These are phyloP conservation scores for Cladophialophora immunda DNA, from an alignment of 2,329 filamentous ascomycete genomes.

Conservation along the genomic window DNA sequence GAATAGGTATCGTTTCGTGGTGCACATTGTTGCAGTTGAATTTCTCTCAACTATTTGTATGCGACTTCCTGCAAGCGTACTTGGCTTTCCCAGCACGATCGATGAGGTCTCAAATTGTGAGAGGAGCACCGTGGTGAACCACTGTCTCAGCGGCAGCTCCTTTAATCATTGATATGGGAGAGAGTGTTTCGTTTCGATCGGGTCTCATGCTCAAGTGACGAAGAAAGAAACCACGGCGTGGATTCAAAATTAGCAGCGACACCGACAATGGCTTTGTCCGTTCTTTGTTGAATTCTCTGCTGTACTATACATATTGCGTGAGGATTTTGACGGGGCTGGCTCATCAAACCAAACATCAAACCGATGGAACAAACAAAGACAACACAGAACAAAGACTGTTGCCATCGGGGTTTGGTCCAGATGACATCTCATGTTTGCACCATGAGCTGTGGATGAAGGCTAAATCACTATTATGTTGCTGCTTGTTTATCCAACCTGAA, in stretches of 20 bases:
- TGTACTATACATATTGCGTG: neutral
- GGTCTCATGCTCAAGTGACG: neutral
- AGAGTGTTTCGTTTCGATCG: neutral
- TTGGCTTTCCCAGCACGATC: neutral
- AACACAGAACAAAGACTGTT: neutral
- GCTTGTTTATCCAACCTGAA: too few relatives aligned
- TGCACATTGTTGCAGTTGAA: slow-evolving; percentile 34
- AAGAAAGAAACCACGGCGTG: neutral
- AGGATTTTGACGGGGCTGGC: neutral
- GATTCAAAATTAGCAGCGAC: slow-evolving; percentile 12
- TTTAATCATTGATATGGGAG: neutral
- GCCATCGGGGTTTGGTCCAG: neutral
- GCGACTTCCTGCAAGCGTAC: neutral
- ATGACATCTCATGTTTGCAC: neutral
- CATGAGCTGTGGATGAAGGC: neutral
- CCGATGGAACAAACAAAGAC: neutral
- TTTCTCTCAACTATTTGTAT: neutral
- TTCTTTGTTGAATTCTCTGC: neutral
- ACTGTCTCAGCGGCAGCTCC: neutral
- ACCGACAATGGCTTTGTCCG: slow-evolving; percentile 1
- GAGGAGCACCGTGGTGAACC: neutral
- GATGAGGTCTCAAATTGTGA: neutral
- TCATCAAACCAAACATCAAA: neutral
- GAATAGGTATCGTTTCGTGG: slow-evolving; percentile 32
- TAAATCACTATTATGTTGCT: too few relatives aligned